A percentile compares a stretch with the other conserved stretches of the same genome.
phyloP scores from a whole-genome alignment of 2,329 filamentous ascomycete species.

The Lasiodiplodia theobromae region DNA sequence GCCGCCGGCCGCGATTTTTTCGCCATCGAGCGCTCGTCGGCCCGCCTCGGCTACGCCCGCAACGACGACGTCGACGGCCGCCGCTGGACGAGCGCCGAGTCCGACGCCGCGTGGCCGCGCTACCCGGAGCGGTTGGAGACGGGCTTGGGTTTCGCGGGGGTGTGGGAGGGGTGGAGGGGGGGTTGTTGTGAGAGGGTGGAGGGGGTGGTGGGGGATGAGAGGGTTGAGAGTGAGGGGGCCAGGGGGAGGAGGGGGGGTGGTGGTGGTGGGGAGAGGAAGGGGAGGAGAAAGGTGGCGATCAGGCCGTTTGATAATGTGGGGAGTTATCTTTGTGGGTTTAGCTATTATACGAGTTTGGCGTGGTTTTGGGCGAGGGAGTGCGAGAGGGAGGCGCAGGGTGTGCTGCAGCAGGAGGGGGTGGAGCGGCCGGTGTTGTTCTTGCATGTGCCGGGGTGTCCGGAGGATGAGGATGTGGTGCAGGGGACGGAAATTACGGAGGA shows the following conservation, averaged over 20 bases:
- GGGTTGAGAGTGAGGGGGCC: not conserved
- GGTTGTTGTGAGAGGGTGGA: constrained; percentile 23
- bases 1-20: constrained; percentile 71
- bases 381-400: constrained; percentile 29
- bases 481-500: constrained; percentile 42
- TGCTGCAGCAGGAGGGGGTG: not conserved
- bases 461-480: constrained; percentile 40
- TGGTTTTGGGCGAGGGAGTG: constrained; percentile 39
- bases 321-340: constrained; percentile 54
- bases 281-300: constrained; percentile 39
- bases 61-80: constrained; percentile 72
- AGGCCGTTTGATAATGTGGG: constrained; percentile 51
- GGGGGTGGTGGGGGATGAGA: not conserved
- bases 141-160: constrained; percentile 36
- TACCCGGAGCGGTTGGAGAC: constrained; percentile 37
- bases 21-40: constrained; percentile 72
- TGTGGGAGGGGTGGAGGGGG: constrained; percentile 32
- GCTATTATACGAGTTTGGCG: constrained; percentile 51
- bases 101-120: constrained; percentile 41
- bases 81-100: constrained; percentile 38
- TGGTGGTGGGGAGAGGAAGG: not conserved
- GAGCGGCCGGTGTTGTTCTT: constrained; percentile 50
- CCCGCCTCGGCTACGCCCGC: constrained; percentile 72
- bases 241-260: constrained; percentile 34
- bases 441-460: constrained; percentile 50